phyloP scores from a whole-genome alignment of 148 eudicot genomes.

The Rheum nobile region DNA sequence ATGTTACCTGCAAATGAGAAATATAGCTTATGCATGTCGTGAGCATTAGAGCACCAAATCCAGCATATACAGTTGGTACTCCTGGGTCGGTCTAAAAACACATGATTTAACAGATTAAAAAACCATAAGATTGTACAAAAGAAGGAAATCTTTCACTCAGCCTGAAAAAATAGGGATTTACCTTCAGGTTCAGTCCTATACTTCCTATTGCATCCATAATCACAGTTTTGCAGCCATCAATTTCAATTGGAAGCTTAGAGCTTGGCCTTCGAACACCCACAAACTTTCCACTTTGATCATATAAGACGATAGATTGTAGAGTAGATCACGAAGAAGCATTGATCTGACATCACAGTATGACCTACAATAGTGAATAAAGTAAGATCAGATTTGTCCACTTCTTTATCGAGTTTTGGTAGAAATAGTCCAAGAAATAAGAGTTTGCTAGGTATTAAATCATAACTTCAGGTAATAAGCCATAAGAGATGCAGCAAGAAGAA shows the following conservation, averaged over 20 bases:
- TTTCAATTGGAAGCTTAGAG: conserved; percentile 85
- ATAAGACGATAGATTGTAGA: conserved; percentile 85
- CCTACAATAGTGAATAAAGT: conserved; percentile 4
- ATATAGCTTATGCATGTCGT: conserved; percentile 88
- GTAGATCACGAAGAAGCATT: conserved; percentile 95
- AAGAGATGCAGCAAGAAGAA: conserved; percentile 71
- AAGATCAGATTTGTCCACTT: not conserved
- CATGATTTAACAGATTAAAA: not conserved
- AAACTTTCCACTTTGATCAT: conserved; percentile 91
- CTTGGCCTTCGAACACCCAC: conserved; percentile 79
- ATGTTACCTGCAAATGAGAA: too few species aligned
- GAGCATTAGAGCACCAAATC: conserved; percentile 93
- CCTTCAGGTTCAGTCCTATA: conserved; percentile 86
- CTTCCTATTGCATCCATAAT: conserved; percentile 89
- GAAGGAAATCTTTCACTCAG: not conserved
- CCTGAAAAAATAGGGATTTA: conserved; percentile 3
- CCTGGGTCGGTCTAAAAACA: conserved; percentile 80
- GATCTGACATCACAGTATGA: conserved; percentile 40
- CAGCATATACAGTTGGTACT: conserved; percentile 89
- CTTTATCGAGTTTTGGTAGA: not conserved
- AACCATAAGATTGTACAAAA: not conserved
- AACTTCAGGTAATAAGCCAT: conserved; percentile 50
- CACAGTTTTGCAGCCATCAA: conserved; percentile 70
- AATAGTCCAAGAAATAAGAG: too few species aligned
- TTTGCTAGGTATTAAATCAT: not conserved